Evolutionary conservation across 1,284 basidiomycete genomes (phyloP).

Genomic region (Ganoderma sp.): DNA sequence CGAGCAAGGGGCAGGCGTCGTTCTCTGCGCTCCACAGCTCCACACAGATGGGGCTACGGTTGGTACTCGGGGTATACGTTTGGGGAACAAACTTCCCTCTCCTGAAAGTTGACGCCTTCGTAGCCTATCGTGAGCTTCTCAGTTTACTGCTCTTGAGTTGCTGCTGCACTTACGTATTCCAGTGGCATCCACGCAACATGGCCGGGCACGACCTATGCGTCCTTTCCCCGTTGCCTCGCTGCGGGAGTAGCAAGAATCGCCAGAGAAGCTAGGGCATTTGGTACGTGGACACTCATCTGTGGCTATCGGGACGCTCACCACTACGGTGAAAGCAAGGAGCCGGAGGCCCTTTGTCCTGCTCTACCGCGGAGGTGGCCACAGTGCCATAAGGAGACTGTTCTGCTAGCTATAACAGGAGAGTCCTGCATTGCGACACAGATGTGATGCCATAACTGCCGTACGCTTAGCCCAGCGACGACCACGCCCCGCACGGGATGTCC

Average conservation of each 20-base stretch:
- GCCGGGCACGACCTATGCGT: neutral
- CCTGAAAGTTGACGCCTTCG: neutral
- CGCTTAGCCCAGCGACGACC: neutral
- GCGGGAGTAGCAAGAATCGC: neutral
- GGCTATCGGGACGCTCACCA: neutral
- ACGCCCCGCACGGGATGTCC: neutral
- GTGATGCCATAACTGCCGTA: neutral
- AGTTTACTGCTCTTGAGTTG: neutral
- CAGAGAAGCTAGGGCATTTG: neutral
- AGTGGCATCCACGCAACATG: neutral
- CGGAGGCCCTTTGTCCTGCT: constrained; percentile 3
- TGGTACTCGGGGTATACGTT: constrained; percentile 1
- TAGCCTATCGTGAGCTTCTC: neutral
- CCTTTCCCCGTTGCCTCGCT: neutral
- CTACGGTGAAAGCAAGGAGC: neutral
- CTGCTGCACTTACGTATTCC: neutral
- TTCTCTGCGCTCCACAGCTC: constrained; percentile 1
- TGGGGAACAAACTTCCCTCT: neutral
- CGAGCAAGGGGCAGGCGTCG: neutral
- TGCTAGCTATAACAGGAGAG: constrained; percentile 1
- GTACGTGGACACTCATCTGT: constrained; percentile 1
- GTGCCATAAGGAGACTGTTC: neutral
- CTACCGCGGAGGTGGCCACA: neutral
- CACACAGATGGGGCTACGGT: neutral
- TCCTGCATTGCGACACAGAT: neutral